Evolutionary conservation across 2,329 filamentous ascomycete species (phyloP), one percentile per base, ranked within the genome.

Genomic region (Leptographium wingfieldii): DNA sequence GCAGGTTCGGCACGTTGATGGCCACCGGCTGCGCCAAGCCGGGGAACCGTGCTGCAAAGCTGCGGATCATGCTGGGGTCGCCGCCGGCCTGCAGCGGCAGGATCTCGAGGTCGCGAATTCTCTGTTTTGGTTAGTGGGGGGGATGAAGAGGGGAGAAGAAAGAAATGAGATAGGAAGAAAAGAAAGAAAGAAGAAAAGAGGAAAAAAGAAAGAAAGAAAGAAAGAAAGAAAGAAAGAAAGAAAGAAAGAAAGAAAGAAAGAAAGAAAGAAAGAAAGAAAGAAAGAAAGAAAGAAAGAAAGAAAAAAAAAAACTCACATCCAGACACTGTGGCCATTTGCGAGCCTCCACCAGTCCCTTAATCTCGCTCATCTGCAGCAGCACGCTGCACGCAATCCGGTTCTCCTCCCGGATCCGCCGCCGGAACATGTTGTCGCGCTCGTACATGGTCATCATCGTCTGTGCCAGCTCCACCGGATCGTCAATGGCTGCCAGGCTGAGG

Each of bases 1-100:
- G 81, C 63, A 97, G 79, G 72, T 92, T 90, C 22, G 92, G 92
- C 67, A 96, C 85, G 68, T 94, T 95, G 70, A 90, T 86, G 3
- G 92, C 87, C 49, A 99, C 88, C 9, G 91, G 83, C 65, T 90
- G 84, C 4, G 90, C 83, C 49, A 95, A 80, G 1, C 81, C 79
- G 19, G 89, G 82, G 74, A 99, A 97, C 63, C 85, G 86, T 67
- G 89, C 84, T 1, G 92, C 91, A 62, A 85, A 85, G 65, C 80
- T 80, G 64, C 94, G 89, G 73, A 99, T 92, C 56, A 79, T 81
- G 67, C 84, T 81, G 61, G 94, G 84, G 68, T 92, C 87, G 67
- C 90, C 89, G 29, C 76, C 75, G 19, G 89, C 86, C 56, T 84
- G 79, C 54, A 96, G 79, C 0, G 92, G 92, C 11, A 97, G 83